Evolutionary conservation across 371 early-diverging fungal species (phyloP), one percentile per base, ranked within the genome.

Genomic region (Smittium mucronatum): DNA sequence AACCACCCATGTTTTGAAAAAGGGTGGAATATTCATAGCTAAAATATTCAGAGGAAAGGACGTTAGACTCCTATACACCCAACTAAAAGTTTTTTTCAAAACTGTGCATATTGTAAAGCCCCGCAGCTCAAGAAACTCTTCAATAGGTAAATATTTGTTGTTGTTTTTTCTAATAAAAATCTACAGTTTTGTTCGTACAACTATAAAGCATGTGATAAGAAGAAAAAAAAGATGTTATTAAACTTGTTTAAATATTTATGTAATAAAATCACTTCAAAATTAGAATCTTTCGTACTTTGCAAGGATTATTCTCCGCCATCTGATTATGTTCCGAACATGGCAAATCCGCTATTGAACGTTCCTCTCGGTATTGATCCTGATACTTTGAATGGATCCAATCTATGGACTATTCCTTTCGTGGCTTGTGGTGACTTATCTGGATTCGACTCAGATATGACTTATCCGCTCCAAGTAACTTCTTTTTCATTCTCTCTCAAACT

Each of bases 21-120:
- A 83, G 0, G 95, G 95, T 15, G 94, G 95, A 69, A 87, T 91
- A 0, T 99, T 97, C 87, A 90, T 95, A 29, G 95, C 95, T 47
- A 98, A 98, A 78, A 98, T 96, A 68, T 99, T 96, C 76, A 86
- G 96, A 69, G 96, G 97, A 57, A 88, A 90, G 73, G 96, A 96
- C 73, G 89, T 94, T 31, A 87, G 92, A 5, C 77, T 94, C 68
- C 79, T 99, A 26, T 89, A 92, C 72, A 85, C 89, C 28, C 98
- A 98, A 72, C 87, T 99, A 74, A 87, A 89, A 74, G 80, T 90
- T 28, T 95, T 95, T 75, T 99, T 97, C 81, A 82, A 85, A 25
- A 78, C 79, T 0, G 98, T 99, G 2, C 86, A 87, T 26, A 88
- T 93, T 75, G 85, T 89, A 71, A 99, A 99, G 75, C 99, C 99